These are phyloP conservation scores for Vaccinium macrocarpon DNA, from an alignment of 148 eudicot genomes.

Conservation along the genomic window DNA sequence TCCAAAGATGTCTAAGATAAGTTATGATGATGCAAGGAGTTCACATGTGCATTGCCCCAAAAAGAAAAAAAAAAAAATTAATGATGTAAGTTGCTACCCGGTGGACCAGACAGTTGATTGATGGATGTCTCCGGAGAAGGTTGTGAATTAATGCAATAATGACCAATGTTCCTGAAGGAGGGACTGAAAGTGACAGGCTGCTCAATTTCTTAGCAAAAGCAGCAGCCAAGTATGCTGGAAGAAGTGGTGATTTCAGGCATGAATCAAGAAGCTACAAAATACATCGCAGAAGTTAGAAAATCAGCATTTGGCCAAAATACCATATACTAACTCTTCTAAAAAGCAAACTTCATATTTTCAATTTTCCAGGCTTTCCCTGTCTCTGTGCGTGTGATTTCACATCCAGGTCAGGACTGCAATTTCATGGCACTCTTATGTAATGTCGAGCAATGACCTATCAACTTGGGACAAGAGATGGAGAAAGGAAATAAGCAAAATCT, in stretches of 20 bases:
- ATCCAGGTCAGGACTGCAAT: not conserved
- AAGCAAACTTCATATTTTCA: not conserved
- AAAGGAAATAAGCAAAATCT: not conserved
- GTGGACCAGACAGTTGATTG: conserved; percentile 80
- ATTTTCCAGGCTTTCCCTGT: not conserved
- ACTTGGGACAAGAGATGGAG: not conserved
- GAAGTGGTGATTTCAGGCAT: conserved; percentile 86
- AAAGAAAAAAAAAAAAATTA: not conserved
- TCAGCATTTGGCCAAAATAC: not conserved
- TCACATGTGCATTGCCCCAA: not conserved
- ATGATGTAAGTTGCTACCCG: conserved; percentile 39
- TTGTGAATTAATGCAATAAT: conserved; percentile 83
- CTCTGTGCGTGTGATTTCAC: not conserved
- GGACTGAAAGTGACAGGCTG: conserved; percentile 73
- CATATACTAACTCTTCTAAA: not conserved
- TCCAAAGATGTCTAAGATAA: not conserved
- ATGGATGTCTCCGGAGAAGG: conserved; percentile 83
- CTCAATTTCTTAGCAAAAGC: conserved; percentile 93
- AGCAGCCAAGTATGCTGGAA: conserved; percentile 92
- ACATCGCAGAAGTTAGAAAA: conserved; percentile 12
- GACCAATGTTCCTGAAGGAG: conserved; percentile 79
- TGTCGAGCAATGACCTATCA: not conserved
- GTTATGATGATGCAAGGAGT: not conserved
- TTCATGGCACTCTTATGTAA: not conserved
- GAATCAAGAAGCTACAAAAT: conserved; percentile 77